Base-by-base conservation (phyloP, 176 grass and related monocot genomes). In the Urochloa ruziziensis region DNA sequence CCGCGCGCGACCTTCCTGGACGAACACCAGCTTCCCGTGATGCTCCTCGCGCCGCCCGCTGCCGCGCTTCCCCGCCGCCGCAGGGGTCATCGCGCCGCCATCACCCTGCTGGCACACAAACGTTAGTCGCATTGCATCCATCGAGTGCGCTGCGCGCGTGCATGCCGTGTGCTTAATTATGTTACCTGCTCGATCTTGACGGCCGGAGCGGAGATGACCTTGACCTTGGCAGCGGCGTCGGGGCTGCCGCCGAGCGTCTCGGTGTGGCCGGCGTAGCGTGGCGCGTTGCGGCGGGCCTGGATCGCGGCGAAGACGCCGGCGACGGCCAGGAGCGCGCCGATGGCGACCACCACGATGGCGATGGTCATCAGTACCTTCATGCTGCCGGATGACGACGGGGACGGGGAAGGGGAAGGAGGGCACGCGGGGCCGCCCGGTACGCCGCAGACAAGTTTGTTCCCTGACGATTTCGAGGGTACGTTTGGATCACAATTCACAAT, bases 1-100 rank as follows among this genome's bases (percentile, higher is more conserved):
- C 80, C 80, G 84, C 40, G 60, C 29, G 13, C 80, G 62, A 9
- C 37, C 74, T 39, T 96, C 96, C 80, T 74, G 71, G 15, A 99
- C 13, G 86, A 99, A 96, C 46, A 84, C 70, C 74, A 99, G 73
- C 78, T 78, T 72, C 18, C 79, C 85, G 30, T 88, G n/a, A n/a
- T n/a, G 74, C 1, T 89, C 89, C 19, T 95, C 91, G 7, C 81
- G 77, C 25, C 75, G 79, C n/a, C 56, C n/a, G 14, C 78, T 77
- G n/a, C 79, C 40, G 21, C 73, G 88, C 86, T 88, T 89, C 37
- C 36, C 39, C 34, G 79, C 54, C 25, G 74, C 14, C 73, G 43
- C 39, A 2, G 51, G 71, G 33, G 53, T 39, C 37, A 37, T 83
- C n/a, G 28, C 10, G 29, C 48, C 88, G 21, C 84, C 15, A 4